Percentiles rank a stretch among this genome's conserved stretches.
Evolutionary conservation across 768 basidiomycete genomes (phyloP).

Genomic region (Amylocystis lapponica): DNA sequence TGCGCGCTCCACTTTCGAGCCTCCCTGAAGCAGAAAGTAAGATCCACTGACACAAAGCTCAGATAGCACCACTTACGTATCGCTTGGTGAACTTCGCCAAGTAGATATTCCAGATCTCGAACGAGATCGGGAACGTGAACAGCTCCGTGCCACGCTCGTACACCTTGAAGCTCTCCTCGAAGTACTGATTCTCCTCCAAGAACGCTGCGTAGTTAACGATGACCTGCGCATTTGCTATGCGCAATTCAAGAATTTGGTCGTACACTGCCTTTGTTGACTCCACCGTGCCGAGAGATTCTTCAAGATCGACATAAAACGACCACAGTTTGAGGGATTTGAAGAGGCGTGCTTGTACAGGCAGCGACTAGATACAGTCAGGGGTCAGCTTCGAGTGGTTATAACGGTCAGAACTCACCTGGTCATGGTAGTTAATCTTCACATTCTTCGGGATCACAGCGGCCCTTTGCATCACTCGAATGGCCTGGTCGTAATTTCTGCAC

Average conservation of each 20-base stretch:
- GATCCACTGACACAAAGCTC: background rate
- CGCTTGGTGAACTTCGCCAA: slow-evolving; percentile 95
- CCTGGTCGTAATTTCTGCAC: slow-evolving; percentile 92
- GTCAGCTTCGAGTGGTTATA: slow-evolving; percentile 11
- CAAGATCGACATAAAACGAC: slow-evolving; percentile 98
- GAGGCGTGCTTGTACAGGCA: slow-evolving; percentile 81
- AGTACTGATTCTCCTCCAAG: slow-evolving; percentile 96
- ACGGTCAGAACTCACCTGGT: slow-evolving; percentile 56
- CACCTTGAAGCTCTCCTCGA: slow-evolving; percentile 98
- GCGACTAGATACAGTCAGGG: slow-evolving; percentile 48
- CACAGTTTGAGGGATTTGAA: slow-evolving; percentile 98
- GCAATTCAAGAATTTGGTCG: slow-evolving; percentile 92
- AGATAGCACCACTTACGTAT: slow-evolving; percentile 56
- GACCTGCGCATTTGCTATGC: slow-evolving; percentile 96
- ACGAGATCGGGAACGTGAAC: slow-evolving; percentile 96
- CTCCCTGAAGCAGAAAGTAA: slow-evolving; percentile 50
- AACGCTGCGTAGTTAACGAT: slow-evolving; percentile 97
- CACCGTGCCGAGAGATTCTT: slow-evolving; percentile 93
- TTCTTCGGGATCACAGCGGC: slow-evolving; percentile 89
- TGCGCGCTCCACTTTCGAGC: slow-evolving; percentile 90
- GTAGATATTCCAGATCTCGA: slow-evolving; percentile 99
- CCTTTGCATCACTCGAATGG: slow-evolving; percentile 94
- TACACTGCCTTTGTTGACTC: slow-evolving; percentile 90
- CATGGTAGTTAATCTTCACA: slow-evolving; percentile 86
- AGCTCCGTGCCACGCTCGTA: slow-evolving; percentile 97